Conservation (phyloP, 768 basidiomycete genomes). For the Xerocomellus dryophilus region DNA sequence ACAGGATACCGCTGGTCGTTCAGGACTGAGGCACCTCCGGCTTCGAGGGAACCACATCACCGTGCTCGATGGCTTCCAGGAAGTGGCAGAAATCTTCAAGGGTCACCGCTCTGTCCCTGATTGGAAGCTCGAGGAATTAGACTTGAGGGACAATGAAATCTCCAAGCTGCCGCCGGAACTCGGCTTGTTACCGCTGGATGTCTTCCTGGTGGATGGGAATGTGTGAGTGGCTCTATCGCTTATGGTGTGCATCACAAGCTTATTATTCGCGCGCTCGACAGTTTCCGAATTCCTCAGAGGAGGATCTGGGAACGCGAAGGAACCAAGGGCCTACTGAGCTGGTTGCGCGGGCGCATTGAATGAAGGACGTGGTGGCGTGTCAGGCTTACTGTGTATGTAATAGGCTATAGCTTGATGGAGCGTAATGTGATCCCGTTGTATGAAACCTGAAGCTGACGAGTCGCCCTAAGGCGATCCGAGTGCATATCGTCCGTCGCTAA, state of each 20-base stretch:
- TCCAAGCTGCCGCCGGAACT: conserved; percentile 64
- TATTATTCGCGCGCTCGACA: conserved; percentile 24
- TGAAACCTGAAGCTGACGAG: not conserved
- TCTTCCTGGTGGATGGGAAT: conserved; percentile 83
- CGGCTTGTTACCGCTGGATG: conserved; percentile 73
- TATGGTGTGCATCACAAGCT: not conserved
- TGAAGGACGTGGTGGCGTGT: conserved; percentile 22
- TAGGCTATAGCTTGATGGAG: not conserved
- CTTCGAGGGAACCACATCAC: conserved; percentile 67
- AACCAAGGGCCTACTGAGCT: conserved; percentile 74
- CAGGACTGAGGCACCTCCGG: conserved; percentile 62
- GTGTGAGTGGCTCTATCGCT: conserved; percentile 47
- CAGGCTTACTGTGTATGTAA: not conserved
- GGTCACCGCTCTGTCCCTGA: conserved; percentile 57
- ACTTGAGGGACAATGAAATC: conserved; percentile 80
- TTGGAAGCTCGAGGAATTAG: conserved; percentile 82
- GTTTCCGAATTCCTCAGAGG: conserved; percentile 78
- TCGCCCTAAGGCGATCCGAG: too few species aligned
- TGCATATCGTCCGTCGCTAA: too few species aligned
- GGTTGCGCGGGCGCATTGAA: conserved; percentile 75
- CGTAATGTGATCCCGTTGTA: not conserved
- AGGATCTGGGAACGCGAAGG: conserved; percentile 87
- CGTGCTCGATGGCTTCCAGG: conserved; percentile 59
- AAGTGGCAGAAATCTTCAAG: conserved; percentile 61
- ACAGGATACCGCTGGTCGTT: conserved; percentile 29